Evolutionary conservation across 345 rosid species (phyloP), one percentile per base, ranked within the genome.

Genomic region (Murraya paniculata): DNA sequence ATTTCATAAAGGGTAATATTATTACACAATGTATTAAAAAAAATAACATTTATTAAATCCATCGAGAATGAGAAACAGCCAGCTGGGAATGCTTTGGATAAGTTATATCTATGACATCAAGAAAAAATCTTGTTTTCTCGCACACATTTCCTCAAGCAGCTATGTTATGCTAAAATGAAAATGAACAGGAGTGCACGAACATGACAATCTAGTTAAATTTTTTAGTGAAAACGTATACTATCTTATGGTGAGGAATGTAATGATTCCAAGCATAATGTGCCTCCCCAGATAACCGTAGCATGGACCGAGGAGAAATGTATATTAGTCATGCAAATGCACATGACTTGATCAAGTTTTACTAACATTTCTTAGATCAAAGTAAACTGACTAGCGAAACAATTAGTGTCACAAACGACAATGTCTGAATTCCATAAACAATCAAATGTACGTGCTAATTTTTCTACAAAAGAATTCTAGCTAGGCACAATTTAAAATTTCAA

Each of bases 251-350:
- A 58, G 94, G 98, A 81, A 95, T 95, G 81, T 95, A 93, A 86
- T 93, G 98, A 76, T 93, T 90, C 99, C 99, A 95, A 71, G 94
- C 98, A 85, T 91, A 93, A 7, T 97, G 98, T 80, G 96, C 97
- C 87, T 95, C 99, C 64, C 96, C 93, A 1, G 93, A 90, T 76
- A 95, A 85, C 68, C 92, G 79, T 39, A 95, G 92, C 90, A 91
- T 91, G 35, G 96, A 95, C 65, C 96, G 91, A 81, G 93, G 97
- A 77, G 97, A 96, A 78, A 95, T 45, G 50, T 13, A 11, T 13
- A 3, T 45, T 45, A 3, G 18, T 45, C 50, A 45, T 45, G 16
- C 18, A 45, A 11, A 45, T 45, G 50, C 18, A 45, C 50, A 45
- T 45, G 16, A 2, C 16, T 45, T 31, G 59, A 27, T 64, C 84